A percentile compares a stretch with the other conserved stretches of the same genome.
These are phyloP conservation scores for Backusella tarrabulga DNA, from an alignment of 192 early-diverging fungal genomes.

Conservation along the genomic window DNA sequence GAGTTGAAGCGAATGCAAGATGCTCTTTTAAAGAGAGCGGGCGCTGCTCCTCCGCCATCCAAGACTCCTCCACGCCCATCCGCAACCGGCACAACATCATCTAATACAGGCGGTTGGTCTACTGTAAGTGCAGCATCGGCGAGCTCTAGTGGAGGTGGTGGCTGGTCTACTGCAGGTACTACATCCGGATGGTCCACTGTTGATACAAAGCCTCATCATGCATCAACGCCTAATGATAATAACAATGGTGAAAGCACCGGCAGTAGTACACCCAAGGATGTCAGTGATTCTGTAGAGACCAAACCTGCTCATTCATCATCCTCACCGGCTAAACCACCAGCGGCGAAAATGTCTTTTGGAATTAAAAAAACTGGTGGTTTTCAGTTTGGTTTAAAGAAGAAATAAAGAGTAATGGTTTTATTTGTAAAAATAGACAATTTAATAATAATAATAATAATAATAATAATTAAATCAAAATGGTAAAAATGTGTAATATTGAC, in stretches of 20 bases:
- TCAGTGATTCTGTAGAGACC: neutral
- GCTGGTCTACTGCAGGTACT: neutral
- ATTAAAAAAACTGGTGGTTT: constrained; percentile 16
- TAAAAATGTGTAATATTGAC: too few relatives aligned
- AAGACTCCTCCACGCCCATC: neutral
- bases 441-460: too few relatives aligned
- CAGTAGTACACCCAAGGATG: neutral
- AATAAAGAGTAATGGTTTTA: neutral
- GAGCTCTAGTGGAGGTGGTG: neutral
- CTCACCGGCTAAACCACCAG: neutral
- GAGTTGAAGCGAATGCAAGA: constrained; percentile 66
- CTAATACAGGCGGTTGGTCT: constrained; percentile 4
- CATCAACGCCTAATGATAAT: neutral
- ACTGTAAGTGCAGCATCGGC: neutral
- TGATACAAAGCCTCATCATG: neutral
- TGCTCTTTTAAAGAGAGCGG: constrained; percentile 53
- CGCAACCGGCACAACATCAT: neutral
- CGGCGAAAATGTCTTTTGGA: constrained; percentile 26
- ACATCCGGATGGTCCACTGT: neutral
- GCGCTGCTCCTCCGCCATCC: neutral
- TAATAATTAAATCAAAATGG: too few relatives aligned
- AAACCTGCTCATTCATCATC: neutral
- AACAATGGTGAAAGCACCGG: neutral
- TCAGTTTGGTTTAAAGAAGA: constrained; percentile 28
- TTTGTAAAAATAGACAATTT: too few relatives aligned